These are phyloP conservation scores for Schizosaccharomyces octosporus DNA, from an alignment of 805 yeast genomes.

Conservation along the genomic window DNA sequence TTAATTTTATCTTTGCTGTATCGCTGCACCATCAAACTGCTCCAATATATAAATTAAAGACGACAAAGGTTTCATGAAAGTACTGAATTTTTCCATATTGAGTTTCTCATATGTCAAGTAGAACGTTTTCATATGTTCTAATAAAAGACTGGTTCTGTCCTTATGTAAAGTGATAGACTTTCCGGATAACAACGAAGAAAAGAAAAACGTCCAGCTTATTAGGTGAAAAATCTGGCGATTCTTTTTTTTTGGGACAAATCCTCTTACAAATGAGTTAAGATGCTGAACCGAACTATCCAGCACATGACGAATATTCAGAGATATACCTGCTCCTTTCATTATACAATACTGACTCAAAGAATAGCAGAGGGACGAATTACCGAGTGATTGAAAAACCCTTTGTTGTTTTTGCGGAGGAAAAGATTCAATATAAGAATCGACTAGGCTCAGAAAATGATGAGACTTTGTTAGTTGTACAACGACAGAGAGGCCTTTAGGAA, in stretches of 20 bases:
- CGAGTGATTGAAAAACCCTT: background rate
- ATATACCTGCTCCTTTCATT: background rate
- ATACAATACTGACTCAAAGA: background rate
- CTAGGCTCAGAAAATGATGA: background rate
- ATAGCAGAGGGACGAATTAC: background rate
- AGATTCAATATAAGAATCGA: background rate
- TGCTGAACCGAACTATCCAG: background rate
- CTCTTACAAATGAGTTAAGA: background rate
- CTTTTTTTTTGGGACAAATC: background rate
- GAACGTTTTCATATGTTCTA: too few relatives aligned
- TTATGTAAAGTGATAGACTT: too few relatives aligned
- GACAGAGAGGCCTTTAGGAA: background rate
- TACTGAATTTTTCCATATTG: too few relatives aligned
- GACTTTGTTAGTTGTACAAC: background rate
- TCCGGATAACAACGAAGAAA: too few relatives aligned
- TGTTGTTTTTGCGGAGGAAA: background rate
- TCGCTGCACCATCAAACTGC: too few relatives aligned
- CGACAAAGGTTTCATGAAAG: too few relatives aligned
- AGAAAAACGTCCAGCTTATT: too few relatives aligned
- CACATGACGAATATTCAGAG: background rate
- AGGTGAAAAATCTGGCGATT: background rate
- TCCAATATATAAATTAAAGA: too few relatives aligned
- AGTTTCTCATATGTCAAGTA: too few relatives aligned
- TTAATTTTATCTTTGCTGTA: too few relatives aligned
- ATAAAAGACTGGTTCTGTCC: too few relatives aligned